These are phyloP conservation scores for Thalassiosira hispida DNA, from an alignment of 352 stramenopile genomes.

Conservation along the genomic window DNA sequence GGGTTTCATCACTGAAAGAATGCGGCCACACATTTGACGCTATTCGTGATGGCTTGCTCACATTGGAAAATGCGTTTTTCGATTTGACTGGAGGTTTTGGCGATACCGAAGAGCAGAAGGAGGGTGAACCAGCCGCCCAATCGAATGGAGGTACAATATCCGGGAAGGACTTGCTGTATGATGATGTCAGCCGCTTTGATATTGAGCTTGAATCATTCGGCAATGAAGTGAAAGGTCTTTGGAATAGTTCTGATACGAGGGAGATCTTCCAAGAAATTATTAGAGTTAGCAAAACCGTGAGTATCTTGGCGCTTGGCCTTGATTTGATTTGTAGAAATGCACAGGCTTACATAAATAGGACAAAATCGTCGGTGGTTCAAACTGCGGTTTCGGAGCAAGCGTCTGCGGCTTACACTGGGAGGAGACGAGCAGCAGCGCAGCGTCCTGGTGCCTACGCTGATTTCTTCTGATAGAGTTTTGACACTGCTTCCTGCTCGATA, in stretches of 20 bases:
- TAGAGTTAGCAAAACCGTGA: conserved; percentile 61
- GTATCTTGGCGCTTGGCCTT: conserved; percentile 74
- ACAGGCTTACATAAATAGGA: conserved; percentile 51
- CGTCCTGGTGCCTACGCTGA: conserved; percentile 48
- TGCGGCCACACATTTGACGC: conserved; percentile 70
- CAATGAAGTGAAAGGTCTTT: conserved; percentile 66
- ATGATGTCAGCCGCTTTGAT: conserved; percentile 65
- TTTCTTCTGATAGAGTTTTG: conserved; percentile 89
- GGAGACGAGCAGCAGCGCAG: conserved; percentile 40
- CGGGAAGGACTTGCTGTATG: conserved; percentile 65
- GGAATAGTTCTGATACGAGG: conserved; percentile 69
- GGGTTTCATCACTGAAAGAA: conserved; percentile 82
- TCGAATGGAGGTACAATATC: conserved; percentile 12
- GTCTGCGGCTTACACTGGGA: conserved; percentile 16
- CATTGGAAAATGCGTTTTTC: conserved; percentile 77
- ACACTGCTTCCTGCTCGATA: no score
- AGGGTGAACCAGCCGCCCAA: conserved; percentile 11
- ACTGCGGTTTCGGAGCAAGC: conserved; percentile 4
- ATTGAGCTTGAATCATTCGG: conserved; percentile 83
- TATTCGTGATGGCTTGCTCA: conserved; percentile 72
- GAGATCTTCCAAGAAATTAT: conserved; percentile 81
- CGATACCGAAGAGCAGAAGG: conserved; percentile 15
- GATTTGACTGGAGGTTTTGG: conserved; percentile 67
- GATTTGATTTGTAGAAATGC: conserved; percentile 79
- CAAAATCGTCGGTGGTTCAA: conserved; percentile 47